phyloP scores from a whole-genome alignment of 2,329 filamentous ascomycete genomes.

The Didymella sp. region DNA sequence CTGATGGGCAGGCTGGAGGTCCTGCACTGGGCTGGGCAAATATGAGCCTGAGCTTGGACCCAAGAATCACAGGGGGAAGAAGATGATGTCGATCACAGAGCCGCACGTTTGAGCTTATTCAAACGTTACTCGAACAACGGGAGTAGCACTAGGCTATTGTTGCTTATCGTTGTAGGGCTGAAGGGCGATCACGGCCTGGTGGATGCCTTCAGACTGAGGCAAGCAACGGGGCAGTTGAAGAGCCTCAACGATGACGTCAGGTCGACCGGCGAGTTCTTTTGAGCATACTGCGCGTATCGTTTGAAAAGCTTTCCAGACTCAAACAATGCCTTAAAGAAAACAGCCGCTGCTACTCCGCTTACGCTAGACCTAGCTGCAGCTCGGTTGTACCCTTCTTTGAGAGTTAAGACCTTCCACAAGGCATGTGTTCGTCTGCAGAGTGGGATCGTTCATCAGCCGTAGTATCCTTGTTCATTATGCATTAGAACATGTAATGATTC shows the following conservation, averaged over 20 bases:
- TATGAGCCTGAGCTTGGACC: constrained; percentile 14
- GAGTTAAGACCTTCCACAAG: neutral
- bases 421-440: neutral
- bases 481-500: neutral
- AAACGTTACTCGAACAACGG: neutral
- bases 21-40: constrained; percentile 21
- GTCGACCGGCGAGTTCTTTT: neutral
- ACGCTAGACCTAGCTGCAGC: neutral
- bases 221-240: neutral
- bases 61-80: constrained; percentile 12
- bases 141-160: neutral
- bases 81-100: neutral
- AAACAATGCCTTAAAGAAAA: neutral
- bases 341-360: neutral
- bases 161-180: constrained; percentile 2
- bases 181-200: neutral
- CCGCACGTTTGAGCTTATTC: neutral
- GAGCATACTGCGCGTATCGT: neutral
- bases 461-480: neutral
- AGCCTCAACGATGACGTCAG: neutral
- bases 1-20: constrained; percentile 28
- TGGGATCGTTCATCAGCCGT: neutral
- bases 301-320: neutral
- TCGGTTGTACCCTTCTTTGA: neutral
- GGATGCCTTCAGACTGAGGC: neutral